Percentiles rank a stretch among this genome's conserved stretches.
Conservation (phyloP, 371 early-diverging fungal species). For the Rhizopus stolonifer region DNA sequence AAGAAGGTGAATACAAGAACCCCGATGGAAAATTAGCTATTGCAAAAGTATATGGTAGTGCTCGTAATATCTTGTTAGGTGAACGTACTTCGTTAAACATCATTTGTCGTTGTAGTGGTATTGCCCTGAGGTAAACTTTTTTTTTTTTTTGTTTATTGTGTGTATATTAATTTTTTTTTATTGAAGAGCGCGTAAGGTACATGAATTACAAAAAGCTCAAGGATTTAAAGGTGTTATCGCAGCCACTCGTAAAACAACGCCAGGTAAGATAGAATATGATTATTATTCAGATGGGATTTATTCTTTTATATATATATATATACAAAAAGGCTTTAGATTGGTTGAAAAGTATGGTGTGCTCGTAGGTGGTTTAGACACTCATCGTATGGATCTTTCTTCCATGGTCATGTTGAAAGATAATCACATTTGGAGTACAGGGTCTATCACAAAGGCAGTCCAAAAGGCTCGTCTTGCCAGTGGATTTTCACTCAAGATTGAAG, state of each 20-base stretch:
- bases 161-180: not conserved
- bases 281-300: too few species aligned
- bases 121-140: conserved; percentile 88
- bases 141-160: too few species aligned
- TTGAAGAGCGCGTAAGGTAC: conserved; percentile 59
- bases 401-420: conserved; percentile 99
- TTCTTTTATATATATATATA: too few species aligned
- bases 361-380: conserved; percentile 95
- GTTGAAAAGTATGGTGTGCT: conserved; percentile 98
- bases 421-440: conserved; percentile 91
- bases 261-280: too few species aligned
- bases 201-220: conserved; percentile 64
- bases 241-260: conserved; percentile 98
- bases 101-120: conserved; percentile 91
- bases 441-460: conserved; percentile 87
- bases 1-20: conserved; percentile 79
- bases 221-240: conserved; percentile 89
- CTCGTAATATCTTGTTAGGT: conserved; percentile 86
- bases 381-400: conserved; percentile 93
- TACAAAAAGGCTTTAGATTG: conserved; percentile 82
- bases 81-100: conserved; percentile 96
- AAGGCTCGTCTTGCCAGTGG: conserved; percentile 83
- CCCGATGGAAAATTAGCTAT: conserved; percentile 69
- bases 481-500: conserved; percentile 94
- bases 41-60: conserved; percentile 83